phyloP scores from a whole-genome alignment of 306 rosid genomes.

The Adenanthera pavonina region DNA sequence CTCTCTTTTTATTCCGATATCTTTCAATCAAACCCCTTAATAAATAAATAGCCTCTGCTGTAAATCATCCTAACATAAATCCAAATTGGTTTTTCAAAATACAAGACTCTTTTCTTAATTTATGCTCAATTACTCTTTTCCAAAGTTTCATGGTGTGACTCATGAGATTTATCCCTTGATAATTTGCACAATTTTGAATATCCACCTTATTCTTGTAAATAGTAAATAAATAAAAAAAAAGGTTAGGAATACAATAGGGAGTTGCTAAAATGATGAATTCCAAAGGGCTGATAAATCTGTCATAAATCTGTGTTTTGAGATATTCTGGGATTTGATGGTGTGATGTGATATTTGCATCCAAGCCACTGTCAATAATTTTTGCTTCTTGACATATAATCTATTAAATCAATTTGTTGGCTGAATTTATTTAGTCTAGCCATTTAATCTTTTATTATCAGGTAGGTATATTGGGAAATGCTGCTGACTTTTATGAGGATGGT shows the following conservation, averaged over 20 bases:
- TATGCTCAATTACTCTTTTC: too few species aligned
- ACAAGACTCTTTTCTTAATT: too few species aligned
- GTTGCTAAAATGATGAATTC: constrained; percentile 31
- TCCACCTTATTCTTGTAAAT: too few species aligned
- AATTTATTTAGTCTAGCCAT: constrained; percentile 23
- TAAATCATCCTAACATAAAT: too few species aligned
- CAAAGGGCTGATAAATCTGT: constrained; percentile 14
- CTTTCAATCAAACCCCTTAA: too few species aligned
- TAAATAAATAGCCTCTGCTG: too few species aligned
- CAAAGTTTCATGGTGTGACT: too few species aligned
- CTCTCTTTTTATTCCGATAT: too few species aligned
- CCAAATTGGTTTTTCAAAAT: too few species aligned
- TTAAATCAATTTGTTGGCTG: neutral
- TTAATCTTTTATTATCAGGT: constrained; percentile 59
- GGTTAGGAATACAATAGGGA: constrained; percentile 23
- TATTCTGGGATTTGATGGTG: constrained; percentile 18
- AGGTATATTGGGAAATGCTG: constrained; percentile 92
- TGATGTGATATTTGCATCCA: constrained; percentile 30
- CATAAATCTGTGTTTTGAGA: constrained; percentile 3
- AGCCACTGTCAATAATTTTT: constrained; percentile 33
- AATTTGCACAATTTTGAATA: too few species aligned
- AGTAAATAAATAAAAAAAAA: too few species aligned
- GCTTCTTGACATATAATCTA: constrained; percentile 38
- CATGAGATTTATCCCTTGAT: too few species aligned
- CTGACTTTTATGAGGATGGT: constrained; percentile 75